Percentiles rank a stretch among this genome's conserved stretches.
phyloP scores from a whole-genome alignment of 2,329 filamentous ascomycete genomes.

The Ceratocystis diversiconidia region DNA sequence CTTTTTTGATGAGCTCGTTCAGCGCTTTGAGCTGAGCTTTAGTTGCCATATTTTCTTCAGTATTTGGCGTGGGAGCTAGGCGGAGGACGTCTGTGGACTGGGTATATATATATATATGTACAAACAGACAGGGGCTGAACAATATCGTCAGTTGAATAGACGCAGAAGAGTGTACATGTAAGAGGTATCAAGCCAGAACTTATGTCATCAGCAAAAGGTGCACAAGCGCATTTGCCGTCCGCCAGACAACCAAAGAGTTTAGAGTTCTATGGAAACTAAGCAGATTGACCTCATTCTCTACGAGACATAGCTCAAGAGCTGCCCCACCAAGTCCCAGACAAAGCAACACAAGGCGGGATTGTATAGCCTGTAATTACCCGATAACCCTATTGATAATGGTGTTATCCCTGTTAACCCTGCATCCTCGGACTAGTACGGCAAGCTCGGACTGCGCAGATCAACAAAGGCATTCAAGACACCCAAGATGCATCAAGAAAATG shows the following conservation, averaged over 20 bases:
- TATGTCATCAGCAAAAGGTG: neutral
- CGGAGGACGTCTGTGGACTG: neutral
- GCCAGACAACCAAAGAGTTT: neutral
- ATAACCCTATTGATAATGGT: neutral
- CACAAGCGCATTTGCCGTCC: neutral
- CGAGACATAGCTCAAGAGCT: neutral
- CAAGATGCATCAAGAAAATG: neutral
- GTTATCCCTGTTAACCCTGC: neutral
- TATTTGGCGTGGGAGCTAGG: neutral
- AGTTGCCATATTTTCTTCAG: conserved; percentile 31
- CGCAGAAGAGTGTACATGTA: too few relatives aligned
- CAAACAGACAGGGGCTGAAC: neutral
- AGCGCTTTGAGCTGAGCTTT: conserved; percentile 74
- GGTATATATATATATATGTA: neutral
- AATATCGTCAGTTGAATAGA: too few relatives aligned
- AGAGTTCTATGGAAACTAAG: neutral
- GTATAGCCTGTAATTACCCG: neutral
- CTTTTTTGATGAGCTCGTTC: conserved; percentile 59
- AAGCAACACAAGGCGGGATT: neutral
- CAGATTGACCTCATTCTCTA: neutral
- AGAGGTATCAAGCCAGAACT: neutral
- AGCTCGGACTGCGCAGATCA: neutral
- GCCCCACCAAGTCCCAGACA: conserved; percentile 1
- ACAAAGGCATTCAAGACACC: neutral
- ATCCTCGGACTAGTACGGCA: neutral